Evolutionary conservation across 495 filamentous ascomycete species (phyloP), one percentile per base, ranked within the genome.

Genomic region (Neurospora terricola): DNA sequence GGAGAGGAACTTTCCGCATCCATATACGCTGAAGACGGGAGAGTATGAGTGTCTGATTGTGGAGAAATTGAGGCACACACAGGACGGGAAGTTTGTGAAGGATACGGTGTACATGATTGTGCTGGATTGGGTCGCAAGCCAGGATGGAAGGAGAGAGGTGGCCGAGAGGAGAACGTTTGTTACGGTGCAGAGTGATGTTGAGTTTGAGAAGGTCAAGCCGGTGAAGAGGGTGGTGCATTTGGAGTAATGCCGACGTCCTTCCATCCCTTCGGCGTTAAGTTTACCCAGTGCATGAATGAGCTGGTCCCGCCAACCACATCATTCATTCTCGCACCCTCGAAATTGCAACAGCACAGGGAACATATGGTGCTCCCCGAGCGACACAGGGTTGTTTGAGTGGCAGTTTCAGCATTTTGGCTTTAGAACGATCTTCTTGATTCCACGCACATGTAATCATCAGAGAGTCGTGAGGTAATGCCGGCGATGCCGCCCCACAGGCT

Each of bases 1-100:
- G 23, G 77, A 78, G 23, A 54, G 77, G 38, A 74, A 78, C 27
- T 75, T 78, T 4, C 23, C 75, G 7, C 77, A 77, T 48, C 48
- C 72, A 12, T 73, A 71, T 59, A 78, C 75, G 18, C 12, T 78
- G 0, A 40, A 54, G 18, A 62, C 72, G 0, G 75, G 75, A 0
- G 45, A 38, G 16, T 77, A 74, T 42, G 11, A 27, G 21, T 70
- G 73, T 34, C 34, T 76, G 38, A 69, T 75, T 1, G 48, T 76
- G 16, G 71, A 73, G 39, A 73, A 72, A 1, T n/a, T 73, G 21
- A 69, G n/a, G 18, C 68, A 48, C n/a, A 43, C 14, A 30, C n/a
- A 34, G 11, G 38, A 23, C 0, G 48, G 45, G 3, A 34, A 0
- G 54, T 42, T 59, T 1, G 38, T 37, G 27, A 34, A 66, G 14